A percentile compares a stretch with the other conserved stretches of the same genome.
phyloP scores from a whole-genome alignment of 202 grass and related monocot genomes.

The Cymbopogon flexuosus region DNA sequence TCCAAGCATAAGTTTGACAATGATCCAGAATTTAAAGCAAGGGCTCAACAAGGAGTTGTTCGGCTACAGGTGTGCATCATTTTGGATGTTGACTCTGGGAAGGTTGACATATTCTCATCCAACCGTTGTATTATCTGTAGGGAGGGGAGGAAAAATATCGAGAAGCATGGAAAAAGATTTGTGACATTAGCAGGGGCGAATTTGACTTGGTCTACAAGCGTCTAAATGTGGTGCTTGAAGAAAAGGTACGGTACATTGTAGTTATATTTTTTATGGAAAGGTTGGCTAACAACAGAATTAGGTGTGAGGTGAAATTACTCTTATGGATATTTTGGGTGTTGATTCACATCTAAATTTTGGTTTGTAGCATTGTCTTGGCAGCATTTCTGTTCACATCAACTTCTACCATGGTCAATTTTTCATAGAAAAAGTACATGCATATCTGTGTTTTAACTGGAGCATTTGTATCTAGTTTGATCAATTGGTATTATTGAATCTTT shows the following conservation, averaged over 20 bases:
- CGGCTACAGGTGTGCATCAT: constrained; percentile 56
- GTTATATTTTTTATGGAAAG: background rate
- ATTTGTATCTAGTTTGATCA: background rate
- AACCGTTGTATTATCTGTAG: constrained; percentile 39
- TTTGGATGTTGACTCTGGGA: constrained; percentile 8
- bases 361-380: background rate
- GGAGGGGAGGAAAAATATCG: constrained; percentile 74
- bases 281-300: background rate
- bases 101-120: constrained; percentile 19
- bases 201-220: constrained; percentile 80
- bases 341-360: background rate
- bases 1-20: constrained; percentile 85
- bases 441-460: background rate
- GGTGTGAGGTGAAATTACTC: background rate
- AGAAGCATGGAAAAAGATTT: constrained; percentile 90
- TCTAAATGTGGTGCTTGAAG: constrained; percentile 66
- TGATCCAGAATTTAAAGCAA: constrained; percentile 67
- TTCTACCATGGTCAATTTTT: background rate
- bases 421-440: background rate
- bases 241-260: constrained; percentile 55
- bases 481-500: background rate
- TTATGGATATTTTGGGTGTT: background rate
- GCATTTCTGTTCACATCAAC: background rate
- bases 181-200: constrained; percentile 83
- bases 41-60: constrained; percentile 88